Percentiles rank a stretch among this genome's conserved stretches.
Evolutionary conservation across 306 rosid genomes (phyloP).

Genomic region (Sophora flavescens): DNA sequence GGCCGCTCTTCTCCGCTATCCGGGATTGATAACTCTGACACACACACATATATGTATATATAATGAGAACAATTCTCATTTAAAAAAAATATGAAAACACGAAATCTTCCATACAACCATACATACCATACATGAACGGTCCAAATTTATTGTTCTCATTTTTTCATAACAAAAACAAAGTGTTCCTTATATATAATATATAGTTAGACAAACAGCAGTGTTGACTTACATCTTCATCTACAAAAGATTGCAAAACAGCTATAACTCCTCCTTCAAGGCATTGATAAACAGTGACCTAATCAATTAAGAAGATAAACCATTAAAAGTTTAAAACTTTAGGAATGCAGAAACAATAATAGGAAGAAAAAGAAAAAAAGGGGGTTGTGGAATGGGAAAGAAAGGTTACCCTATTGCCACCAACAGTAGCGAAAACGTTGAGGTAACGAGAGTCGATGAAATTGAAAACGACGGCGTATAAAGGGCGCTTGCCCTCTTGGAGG

Average conservation of each 20-base stretch:
- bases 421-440: constrained; percentile 89
- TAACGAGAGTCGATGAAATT: constrained; percentile 89
- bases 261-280: constrained; percentile 88
- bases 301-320: constrained; percentile 8
- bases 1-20: too few relatives aligned
- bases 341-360: background rate
- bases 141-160: too few relatives aligned
- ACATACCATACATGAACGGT: too few relatives aligned
- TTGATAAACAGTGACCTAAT: constrained; percentile 79
- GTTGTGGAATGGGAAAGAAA: background rate
- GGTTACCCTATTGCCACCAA: constrained; percentile 81
- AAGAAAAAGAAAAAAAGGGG: constrained; percentile 10
- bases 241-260: constrained; percentile 89
- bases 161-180: too few relatives aligned
- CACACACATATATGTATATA: too few relatives aligned
- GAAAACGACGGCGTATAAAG: constrained; percentile 86
- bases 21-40: too few relatives aligned
- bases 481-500: constrained; percentile 94
- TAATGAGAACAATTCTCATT: too few relatives aligned
- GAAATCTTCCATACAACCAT: too few relatives aligned
- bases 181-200: background rate
- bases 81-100: too few relatives aligned
- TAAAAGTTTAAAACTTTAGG: constrained; percentile 26
- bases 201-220: background rate
- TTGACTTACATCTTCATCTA: constrained; percentile 85